These are phyloP conservation scores for Geoglossum glabrum DNA, from an alignment of 495 filamentous ascomycete species.

Conservation along the genomic window DNA sequence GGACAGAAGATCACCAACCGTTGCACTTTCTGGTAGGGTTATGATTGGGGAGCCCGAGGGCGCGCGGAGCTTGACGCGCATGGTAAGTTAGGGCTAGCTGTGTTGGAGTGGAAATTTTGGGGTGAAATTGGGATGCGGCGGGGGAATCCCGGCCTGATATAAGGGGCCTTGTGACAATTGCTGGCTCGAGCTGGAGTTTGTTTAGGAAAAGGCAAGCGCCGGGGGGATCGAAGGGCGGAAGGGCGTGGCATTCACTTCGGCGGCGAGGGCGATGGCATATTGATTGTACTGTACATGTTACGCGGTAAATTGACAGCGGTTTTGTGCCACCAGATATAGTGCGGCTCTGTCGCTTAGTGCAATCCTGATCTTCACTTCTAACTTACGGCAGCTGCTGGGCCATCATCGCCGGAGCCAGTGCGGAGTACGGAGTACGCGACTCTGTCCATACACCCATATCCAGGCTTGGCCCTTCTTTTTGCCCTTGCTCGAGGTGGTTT, in stretches of 20 bases:
- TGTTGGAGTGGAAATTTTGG: neutral
- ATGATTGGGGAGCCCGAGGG: conserved; percentile 41
- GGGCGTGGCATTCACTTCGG: neutral
- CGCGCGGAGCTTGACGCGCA: conserved; percentile 43
- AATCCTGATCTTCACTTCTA: too few species aligned
- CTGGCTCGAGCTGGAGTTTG: too few species aligned
- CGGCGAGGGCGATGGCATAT: too few species aligned
- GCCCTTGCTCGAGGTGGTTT: too few species aligned
- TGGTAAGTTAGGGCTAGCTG: conserved; percentile 11
- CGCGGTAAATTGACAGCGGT: neutral
- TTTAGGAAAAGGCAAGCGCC: too few species aligned
- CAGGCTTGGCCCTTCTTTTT: too few species aligned
- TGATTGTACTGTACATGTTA: too few species aligned
- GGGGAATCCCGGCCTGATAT: neutral
- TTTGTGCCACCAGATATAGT: neutral
- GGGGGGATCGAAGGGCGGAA: neutral
- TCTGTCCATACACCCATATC: too few species aligned
- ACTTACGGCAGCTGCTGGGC: too few species aligned
- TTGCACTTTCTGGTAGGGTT: conserved; percentile 42
- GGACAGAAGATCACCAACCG: conserved; percentile 37
- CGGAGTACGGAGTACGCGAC: too few species aligned
- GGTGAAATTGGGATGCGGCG: neutral
- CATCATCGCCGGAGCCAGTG: too few species aligned
- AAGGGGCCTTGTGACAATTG: too few species aligned
- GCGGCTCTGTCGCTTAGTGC: neutral